Conservation (phyloP, 495 filamentous ascomycete genomes). For the Paragyromitra xinjiangensis region DNA sequence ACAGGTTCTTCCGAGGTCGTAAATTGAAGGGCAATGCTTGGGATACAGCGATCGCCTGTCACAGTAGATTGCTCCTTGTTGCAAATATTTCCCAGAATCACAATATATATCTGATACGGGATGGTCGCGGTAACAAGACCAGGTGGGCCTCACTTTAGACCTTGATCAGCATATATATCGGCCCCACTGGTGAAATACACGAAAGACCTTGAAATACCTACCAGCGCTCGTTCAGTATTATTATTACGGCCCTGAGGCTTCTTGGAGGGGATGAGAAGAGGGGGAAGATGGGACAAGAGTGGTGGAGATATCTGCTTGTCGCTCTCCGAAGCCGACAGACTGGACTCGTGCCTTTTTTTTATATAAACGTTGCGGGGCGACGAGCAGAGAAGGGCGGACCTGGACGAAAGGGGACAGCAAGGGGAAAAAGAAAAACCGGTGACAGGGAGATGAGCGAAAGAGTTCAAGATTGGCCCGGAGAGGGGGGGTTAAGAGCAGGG, state of each 20-base stretch:
- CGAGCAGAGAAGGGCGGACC: slow-evolving; percentile 29
- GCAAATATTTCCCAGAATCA: slow-evolving; percentile 38
- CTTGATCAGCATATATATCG: slow-evolving; percentile 38
- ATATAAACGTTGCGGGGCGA: slow-evolving; percentile 52
- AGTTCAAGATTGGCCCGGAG: slow-evolving; percentile 44
- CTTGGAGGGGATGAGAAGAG: slow-evolving; percentile 13
- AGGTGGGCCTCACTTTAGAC: slow-evolving; percentile 44
- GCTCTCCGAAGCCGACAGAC: slow-evolving; percentile 24
- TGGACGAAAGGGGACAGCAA: slow-evolving; percentile 46
- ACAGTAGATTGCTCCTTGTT: slow-evolving; percentile 24
- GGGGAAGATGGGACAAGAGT: slow-evolving; percentile 22
- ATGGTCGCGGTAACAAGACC: slow-evolving; percentile 12
- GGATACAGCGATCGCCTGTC: slow-evolving; percentile 10
- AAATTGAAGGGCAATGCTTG: slow-evolving; percentile 35
- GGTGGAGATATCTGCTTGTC: slow-evolving; percentile 40
- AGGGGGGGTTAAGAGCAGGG: slow-evolving; percentile 42
- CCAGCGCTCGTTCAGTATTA: slow-evolving; percentile 34
- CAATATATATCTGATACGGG: slow-evolving; percentile 49
- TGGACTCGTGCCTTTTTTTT: slow-evolving; percentile 47
- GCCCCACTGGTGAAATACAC: slow-evolving; percentile 20
- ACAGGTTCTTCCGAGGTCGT: slow-evolving; percentile 25
- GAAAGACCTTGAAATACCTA: slow-evolving; percentile 33
- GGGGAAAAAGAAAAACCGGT: slow-evolving; percentile 42
- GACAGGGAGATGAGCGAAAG: slow-evolving; percentile 50
- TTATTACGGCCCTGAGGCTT: slow-evolving; percentile 13